Percentiles rank a stretch among this genome's conserved stretches.
Evolutionary conservation across 192 early-diverging fungal species (phyloP).

Genomic region (Gamsiella multidivaricata): DNA sequence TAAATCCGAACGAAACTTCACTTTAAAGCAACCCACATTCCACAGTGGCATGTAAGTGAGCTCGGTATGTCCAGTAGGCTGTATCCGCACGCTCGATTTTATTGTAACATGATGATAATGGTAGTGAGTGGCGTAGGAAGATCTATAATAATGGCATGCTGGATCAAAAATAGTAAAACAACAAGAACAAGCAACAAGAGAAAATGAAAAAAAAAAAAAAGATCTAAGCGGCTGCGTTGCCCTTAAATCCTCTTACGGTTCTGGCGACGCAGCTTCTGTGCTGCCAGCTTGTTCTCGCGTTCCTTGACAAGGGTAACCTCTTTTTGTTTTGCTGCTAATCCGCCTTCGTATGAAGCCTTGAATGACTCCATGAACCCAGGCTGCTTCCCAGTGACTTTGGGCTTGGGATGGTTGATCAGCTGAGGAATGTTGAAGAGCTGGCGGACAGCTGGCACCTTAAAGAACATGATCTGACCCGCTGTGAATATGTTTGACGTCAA

Average conservation of each 20-base stretch:
- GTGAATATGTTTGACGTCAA: conserved; percentile 80
- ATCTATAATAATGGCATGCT: too few species aligned
- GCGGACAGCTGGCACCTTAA: conserved; percentile 71
- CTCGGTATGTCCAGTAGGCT: too few species aligned
- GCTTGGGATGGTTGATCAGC: conserved; percentile 51
- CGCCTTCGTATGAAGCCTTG: conserved; percentile 54
- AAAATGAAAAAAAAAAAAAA: neutral
- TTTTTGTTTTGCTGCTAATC: conserved; percentile 46
- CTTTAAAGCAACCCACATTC: too few species aligned
- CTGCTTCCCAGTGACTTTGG: conserved; percentile 52
- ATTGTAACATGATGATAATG: too few species aligned
- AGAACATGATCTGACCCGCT: conserved; percentile 72
- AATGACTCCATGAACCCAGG: conserved; percentile 62
- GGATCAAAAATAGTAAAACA: too few species aligned
- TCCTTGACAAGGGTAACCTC: conserved; percentile 32
- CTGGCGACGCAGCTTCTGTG: conserved; percentile 52
- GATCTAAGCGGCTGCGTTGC: neutral
- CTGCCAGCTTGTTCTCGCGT: conserved; percentile 38
- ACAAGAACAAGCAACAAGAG: neutral
- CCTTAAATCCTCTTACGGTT: conserved; percentile 50
- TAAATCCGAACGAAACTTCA: too few species aligned
- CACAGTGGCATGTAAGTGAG: too few species aligned
- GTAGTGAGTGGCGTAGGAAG: too few species aligned
- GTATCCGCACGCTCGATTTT: too few species aligned
- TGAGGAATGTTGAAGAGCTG: conserved; percentile 69